These are phyloP conservation scores for Effrenium voratum DNA, from an alignment of 73 alveolate genomes.

Conservation along the genomic window DNA sequence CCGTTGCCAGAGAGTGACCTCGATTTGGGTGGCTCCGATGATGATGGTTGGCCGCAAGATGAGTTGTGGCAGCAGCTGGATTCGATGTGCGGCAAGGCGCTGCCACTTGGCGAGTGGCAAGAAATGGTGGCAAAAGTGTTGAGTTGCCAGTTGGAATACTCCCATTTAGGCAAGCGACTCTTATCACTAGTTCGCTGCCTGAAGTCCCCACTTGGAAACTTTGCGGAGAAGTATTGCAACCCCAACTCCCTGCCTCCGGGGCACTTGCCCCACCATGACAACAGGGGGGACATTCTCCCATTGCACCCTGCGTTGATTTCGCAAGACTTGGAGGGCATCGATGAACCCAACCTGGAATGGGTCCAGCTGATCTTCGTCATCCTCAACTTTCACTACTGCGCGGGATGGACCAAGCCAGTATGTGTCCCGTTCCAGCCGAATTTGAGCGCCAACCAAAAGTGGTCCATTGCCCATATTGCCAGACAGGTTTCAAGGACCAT, in stretches of 20 bases:
- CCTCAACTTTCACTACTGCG: neutral
- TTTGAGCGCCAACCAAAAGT: neutral
- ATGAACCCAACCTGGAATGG: neutral
- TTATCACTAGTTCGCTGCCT: neutral
- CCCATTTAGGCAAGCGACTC: neutral
- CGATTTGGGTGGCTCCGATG: neutral
- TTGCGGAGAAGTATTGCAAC: neutral
- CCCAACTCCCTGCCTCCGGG: neutral
- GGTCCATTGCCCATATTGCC: neutral
- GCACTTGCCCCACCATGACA: too few species aligned
- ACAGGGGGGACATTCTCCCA: neutral
- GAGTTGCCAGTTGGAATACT: neutral
- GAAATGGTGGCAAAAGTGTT: neutral
- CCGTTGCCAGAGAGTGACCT: neutral
- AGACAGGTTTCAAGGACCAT: neutral
- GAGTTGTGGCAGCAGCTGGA: neutral
- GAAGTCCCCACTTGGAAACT: neutral
- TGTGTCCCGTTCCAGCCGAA: neutral
- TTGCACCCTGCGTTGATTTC: neutral
- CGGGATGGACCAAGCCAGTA: neutral
- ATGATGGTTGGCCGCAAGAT: neutral
- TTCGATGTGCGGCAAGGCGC: neutral
- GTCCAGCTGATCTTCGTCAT: neutral
- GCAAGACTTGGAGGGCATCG: neutral
- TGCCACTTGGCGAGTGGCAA: neutral